These are phyloP conservation scores for Euphorbia lathyris DNA, from an alignment of 345 rosid genomes.

Conservation along the genomic window DNA sequence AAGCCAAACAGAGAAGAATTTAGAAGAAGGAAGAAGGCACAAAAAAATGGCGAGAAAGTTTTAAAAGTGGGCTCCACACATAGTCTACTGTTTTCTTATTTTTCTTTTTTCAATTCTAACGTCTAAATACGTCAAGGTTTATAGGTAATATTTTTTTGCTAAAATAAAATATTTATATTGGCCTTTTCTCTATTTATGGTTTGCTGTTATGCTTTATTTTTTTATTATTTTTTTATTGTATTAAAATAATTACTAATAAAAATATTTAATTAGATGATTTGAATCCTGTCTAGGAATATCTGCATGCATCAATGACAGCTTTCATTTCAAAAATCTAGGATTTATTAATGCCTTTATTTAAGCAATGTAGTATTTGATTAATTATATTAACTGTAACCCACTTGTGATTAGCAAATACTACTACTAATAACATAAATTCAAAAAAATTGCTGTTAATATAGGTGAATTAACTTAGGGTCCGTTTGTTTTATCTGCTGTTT, in stretches of 20 bases:
- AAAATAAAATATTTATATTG: too few species aligned
- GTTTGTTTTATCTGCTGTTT: too few species aligned
- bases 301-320: slow-evolving; percentile 9
- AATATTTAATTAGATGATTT: not conserved
- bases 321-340: slow-evolving; percentile 1
- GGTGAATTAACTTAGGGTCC: too few species aligned
- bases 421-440: too few species aligned
- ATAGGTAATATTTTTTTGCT: too few species aligned
- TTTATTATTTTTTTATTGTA: too few species aligned
- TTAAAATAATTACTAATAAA: too few species aligned
- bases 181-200: too few species aligned
- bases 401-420: too few species aligned
- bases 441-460: too few species aligned
- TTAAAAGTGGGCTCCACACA: slow-evolving; percentile 12
- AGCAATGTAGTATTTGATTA: not conserved
- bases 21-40: not conserved
- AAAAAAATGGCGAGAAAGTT: not conserved
- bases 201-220: too few species aligned
- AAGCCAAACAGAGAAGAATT: not conserved
- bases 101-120: not conserved
- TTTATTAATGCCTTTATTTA: not conserved
- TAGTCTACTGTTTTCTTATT: not conserved
- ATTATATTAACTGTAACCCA: too few species aligned
- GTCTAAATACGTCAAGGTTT: not conserved
- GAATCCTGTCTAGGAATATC: not conserved